Percentiles rank a stretch among this genome's conserved stretches.
These are phyloP conservation scores for Botrytis elliptica DNA, from an alignment of 2,329 filamentous ascomycete species.

Conservation along the genomic window DNA sequence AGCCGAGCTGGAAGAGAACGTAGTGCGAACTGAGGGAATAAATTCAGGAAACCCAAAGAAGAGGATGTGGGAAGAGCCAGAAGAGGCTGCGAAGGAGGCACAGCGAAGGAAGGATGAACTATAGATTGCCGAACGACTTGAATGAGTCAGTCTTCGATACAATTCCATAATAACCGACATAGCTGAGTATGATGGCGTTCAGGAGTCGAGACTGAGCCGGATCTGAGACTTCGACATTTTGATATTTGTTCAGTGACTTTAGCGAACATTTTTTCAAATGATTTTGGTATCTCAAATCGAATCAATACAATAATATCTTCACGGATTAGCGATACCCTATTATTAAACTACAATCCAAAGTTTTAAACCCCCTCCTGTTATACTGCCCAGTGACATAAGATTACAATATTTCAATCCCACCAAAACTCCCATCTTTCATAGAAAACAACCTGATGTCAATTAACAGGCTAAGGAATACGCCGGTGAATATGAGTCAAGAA, in stretches of 20 bases:
- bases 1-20: not conserved
- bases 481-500: not conserved
- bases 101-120: slow-evolving; percentile 38
- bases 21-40: slow-evolving; percentile 33
- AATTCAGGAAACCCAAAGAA: slow-evolving; percentile 54
- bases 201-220: not conserved
- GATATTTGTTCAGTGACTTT: not conserved
- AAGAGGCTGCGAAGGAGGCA: slow-evolving; percentile 38
- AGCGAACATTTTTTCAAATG: not conserved
- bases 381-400: not conserved
- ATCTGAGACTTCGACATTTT: not conserved
- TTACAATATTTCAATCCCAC: not conserved
- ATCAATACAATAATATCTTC: not conserved
- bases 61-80: slow-evolving; percentile 57
- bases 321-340: not conserved
- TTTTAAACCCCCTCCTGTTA: not conserved
- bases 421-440: not conserved
- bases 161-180: not conserved
- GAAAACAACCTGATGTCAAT: not conserved
- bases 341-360: not conserved
- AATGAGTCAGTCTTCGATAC: not conserved
- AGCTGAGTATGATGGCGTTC: not conserved
- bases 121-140: slow-evolving; percentile 21
- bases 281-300: not conserved
- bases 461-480: not conserved